Conservation (phyloP, 192 early-diverging fungal species). For the Backusella psychrophila region DNA sequence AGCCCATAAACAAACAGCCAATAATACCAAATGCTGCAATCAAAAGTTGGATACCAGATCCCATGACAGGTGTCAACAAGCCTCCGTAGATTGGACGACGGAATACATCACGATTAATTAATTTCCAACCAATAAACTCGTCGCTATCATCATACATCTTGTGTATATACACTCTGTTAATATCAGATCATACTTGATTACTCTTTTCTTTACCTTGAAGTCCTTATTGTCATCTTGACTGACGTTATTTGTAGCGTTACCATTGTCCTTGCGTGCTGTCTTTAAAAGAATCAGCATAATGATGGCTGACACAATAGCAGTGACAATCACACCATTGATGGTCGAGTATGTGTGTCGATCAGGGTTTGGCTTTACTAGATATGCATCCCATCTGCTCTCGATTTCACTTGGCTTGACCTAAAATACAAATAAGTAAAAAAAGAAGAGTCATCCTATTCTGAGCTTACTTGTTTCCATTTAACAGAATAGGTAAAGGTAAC, state of each 20-base stretch:
- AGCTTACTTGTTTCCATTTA: constrained; percentile 58
- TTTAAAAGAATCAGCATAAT: constrained; percentile 67
- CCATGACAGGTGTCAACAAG: constrained; percentile 66
- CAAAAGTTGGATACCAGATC: constrained; percentile 70
- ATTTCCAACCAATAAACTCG: constrained; percentile 73
- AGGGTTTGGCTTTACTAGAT: constrained; percentile 47
- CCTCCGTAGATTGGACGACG: constrained; percentile 62
- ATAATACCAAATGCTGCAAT: constrained; percentile 50
- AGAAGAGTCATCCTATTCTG: too few relatives aligned
- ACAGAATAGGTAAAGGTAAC: constrained; percentile 74
- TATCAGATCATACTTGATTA: not conserved
- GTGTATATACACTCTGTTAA: too few relatives aligned
- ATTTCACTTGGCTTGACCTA: constrained; percentile 16
- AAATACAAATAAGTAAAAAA: too few relatives aligned
- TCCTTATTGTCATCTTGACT: constrained; percentile 42
- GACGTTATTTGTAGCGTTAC: constrained; percentile 27
- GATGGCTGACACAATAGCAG: constrained; percentile 63
- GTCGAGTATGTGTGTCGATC: constrained; percentile 69
- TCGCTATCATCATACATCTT: constrained; percentile 36
- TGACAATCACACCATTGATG: constrained; percentile 66
- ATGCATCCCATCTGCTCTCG: constrained; percentile 67
- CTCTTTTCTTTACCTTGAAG: constrained; percentile 26
- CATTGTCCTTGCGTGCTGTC: constrained; percentile 59
- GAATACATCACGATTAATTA: constrained; percentile 79
- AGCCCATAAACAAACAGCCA: constrained; percentile 3